Conservation (phyloP, 75 land plant species). For the Adiantum capillusveneris region DNA sequence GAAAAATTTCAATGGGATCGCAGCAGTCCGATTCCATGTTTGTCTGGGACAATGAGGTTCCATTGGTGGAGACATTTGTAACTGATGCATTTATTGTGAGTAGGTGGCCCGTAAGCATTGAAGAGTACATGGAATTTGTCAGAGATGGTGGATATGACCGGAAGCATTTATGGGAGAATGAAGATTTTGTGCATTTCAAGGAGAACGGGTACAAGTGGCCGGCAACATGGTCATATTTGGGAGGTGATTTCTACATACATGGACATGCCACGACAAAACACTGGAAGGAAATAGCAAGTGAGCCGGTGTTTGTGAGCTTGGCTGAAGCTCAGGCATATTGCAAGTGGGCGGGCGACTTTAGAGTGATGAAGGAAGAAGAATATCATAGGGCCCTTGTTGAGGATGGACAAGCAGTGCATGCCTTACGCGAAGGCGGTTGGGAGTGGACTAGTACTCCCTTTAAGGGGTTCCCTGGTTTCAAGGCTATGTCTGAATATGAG, state of each 20-base stretch:
- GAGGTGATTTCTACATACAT: conserved; percentile 22
- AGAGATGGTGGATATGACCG: conserved; percentile 19
- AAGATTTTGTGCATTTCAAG: conserved; percentile 20
- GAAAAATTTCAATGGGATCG: conserved; percentile 15
- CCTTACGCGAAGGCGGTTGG: conserved; percentile 26
- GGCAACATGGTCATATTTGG: conserved; percentile 30
- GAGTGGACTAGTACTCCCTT: conserved; percentile 33
- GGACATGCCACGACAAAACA: conserved; percentile 2
- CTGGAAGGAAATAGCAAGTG: conserved; percentile 20
- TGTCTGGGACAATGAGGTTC: conserved; percentile 38
- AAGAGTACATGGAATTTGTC: conserved; percentile 19
- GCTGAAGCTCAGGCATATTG: conserved; percentile 39
- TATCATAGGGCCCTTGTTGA: conserved; percentile 21
- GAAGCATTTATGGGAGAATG: conserved; percentile 15
- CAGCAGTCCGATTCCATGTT: conserved; percentile 10
- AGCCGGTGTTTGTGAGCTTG: conserved; percentile 37
- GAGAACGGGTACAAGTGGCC: conserved; percentile 15
- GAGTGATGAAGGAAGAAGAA: conserved; percentile 37
- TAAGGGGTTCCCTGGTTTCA: conserved; percentile 30
- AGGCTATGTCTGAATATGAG: conserved; percentile 21
- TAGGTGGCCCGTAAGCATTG: conserved; percentile 21
- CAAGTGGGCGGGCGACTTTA: conserved; percentile 17
- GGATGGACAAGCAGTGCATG: conserved; percentile 2
- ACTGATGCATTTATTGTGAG: conserved; percentile 15
- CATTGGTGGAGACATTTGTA: conserved; percentile 11